Evolutionary conservation across 1,284 basidiomycete species (phyloP), one percentile per base, ranked within the genome.

Genomic region (Rhodotorula sp.): DNA sequence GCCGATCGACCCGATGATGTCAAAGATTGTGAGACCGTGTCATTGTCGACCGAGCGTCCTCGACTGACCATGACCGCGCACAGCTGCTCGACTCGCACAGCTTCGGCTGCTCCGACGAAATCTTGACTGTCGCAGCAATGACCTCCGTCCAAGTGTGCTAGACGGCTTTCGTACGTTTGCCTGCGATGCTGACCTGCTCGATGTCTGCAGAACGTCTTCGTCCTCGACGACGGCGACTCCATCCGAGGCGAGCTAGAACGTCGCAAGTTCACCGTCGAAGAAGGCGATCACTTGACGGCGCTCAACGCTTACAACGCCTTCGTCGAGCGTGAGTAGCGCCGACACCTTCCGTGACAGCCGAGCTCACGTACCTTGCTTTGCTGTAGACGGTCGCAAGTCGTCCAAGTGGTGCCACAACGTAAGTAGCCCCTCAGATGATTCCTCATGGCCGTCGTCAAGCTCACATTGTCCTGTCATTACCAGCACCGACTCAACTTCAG

Each of bases 301-400:
- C 80, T 97, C 32, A 98, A 97, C 80, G 91, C 88, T 6, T 99
- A 93, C 82, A 95, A 96, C 76, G 92, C 91, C 1, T 99, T 99
- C 80, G 84, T 86, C 30, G 86, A 78, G 54, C 58, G 70, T 59
- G 29, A 27, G 69, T 66, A 11, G 27, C 1, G 4, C 6, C n/a
- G 15, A 11, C 2, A 4, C 7, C 2, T 15, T 11, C 17, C 29
- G 1, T 7, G 24, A 15, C 32, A 24, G 11, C 9, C 2, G 24
- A 4, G 22, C 22, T 36, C 11, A 39, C 27, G 39, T 9, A 53
- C 48, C 1, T 4, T 10, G 4, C 27, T 24, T 13, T 47, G 17
- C 19, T n/a, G 9, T 71, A 77, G 90, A 90, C 76, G 95, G 94
- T 0, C 85, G 85, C 44, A 89, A 90, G 4, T 83, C 84, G 85